Evolutionary conservation across 257 asterid species (phyloP).

Genomic region (Solanum gandarillasii): DNA sequence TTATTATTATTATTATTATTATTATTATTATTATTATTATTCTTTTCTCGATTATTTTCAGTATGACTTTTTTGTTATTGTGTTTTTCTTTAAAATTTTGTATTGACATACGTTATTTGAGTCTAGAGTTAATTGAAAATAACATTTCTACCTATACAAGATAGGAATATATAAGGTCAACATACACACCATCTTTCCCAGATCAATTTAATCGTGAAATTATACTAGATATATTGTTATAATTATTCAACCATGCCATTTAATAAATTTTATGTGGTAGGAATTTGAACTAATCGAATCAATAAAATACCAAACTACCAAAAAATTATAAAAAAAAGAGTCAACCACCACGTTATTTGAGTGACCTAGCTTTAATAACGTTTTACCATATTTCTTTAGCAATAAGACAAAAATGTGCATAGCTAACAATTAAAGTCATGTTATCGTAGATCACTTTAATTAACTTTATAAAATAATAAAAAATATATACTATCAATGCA

Average conservation of each 20-base stretch:
- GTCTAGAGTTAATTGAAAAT: not conserved
- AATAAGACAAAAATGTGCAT: not conserved
- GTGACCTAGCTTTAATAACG: not conserved
- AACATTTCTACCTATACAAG: too few species aligned
- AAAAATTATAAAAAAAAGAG: not conserved
- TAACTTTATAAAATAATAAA: not conserved
- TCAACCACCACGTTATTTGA: not conserved
- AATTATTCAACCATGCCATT: not conserved
- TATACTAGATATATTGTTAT: too few species aligned
- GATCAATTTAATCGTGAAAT: rapidly evolving
- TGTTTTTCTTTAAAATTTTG: too few species aligned
- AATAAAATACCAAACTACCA: not conserved
- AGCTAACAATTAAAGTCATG: not conserved
- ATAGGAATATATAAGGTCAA: too few species aligned
- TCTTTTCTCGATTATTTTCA: not conserved
- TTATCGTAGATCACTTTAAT: not conserved
- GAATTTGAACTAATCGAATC: too few species aligned
- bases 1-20: too few species aligned
- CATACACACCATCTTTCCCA: too few species aligned
- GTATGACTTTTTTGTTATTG: not conserved
- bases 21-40: too few species aligned
- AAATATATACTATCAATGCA: not conserved
- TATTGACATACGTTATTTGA: too few species aligned
- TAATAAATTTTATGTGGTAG: too few species aligned
- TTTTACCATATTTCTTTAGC: not conserved